Percentiles rank a stretch among this genome's conserved stretches.
phyloP scores from a whole-genome alignment of 2,329 filamentous ascomycete genomes.

The Epicoccum nigrum region DNA sequence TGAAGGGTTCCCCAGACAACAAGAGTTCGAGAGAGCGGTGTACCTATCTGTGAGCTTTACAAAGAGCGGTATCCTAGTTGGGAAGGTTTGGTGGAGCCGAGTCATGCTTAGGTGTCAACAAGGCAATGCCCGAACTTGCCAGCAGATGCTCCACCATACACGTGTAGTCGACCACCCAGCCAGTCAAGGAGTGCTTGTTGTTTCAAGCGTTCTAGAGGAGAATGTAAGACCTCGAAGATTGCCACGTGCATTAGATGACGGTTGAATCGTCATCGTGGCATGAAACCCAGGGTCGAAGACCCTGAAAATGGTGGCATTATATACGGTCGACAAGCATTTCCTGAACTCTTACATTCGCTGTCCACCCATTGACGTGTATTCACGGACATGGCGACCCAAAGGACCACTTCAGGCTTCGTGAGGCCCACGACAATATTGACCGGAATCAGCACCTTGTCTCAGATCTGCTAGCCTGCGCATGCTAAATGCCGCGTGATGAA shows the following conservation, averaged over 20 bases:
- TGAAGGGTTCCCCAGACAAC: conserved; percentile 15
- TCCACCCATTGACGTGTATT: background rate
- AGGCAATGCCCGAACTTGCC: conserved; percentile 2
- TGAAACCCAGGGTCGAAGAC: conserved; percentile 15
- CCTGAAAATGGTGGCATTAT: conserved; percentile 4
- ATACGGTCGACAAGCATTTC: conserved; percentile 8
- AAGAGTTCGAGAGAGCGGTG: conserved; percentile 10
- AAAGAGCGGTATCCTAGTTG: conserved; percentile 20
- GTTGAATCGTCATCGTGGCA: background rate
- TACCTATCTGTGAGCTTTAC: conserved; percentile 13
- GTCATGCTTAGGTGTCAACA: background rate
- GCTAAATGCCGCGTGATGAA: conserved; percentile 4
- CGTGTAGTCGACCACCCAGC: conserved; percentile 9
- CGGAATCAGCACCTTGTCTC: background rate
- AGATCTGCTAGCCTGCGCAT: conserved; percentile 1
- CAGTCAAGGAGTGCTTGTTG: conserved; percentile 4
- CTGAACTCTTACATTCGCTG: conserved; percentile 4
- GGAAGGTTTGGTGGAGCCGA: conserved; percentile 6
- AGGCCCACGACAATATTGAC: background rate
- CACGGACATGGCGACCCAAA: conserved; percentile 6
- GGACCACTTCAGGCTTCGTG: conserved; percentile 2
- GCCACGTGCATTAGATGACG: conserved; percentile 8
- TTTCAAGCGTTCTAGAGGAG: conserved; percentile 4
- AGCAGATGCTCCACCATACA: conserved; percentile 11
- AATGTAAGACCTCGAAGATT: conserved; percentile 10